Evolutionary conservation across 768 basidiomycete species (phyloP), one percentile per base, ranked within the genome.

Genomic region (Hericium coralloides): DNA sequence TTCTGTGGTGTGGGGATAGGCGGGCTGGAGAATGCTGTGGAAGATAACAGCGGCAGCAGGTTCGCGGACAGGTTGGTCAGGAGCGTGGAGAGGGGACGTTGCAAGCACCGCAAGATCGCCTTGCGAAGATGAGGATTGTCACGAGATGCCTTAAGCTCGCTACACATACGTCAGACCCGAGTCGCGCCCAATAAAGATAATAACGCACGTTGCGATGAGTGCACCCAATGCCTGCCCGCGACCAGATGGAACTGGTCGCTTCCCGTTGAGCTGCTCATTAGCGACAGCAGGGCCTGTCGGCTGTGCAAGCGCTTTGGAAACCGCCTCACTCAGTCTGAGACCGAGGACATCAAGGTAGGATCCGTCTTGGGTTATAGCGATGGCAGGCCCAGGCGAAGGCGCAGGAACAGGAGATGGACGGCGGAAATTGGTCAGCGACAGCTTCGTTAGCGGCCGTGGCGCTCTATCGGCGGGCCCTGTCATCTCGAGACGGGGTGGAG

Each of bases 311-410:
- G 88, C 84, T 70, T 80, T 88, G 55, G 87, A 86, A 14, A 89
- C 87, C 0, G 86, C 88, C 69, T 92, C 90, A 65, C 85, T 89
- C 48, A 92, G 74, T 66, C 86, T 89, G 55, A 90, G 74, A 62
- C 84, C 78, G 48, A 92, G 79, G 57, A 83, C 80, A 66, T 90
- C 85, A 54, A 91, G 75, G 70, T 90, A 92, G 12, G 87, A 87
- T 56, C 85, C 87, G 68, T 91, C 89, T 62, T 89, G 89, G 31
- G 85, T 71, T 36, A 84, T 77, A 8, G 80, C 74, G 3, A 74
- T 65, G 49, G 63, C 64, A 0, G 72, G 61, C 3, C 74, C 65
- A 15, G 70, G 60, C 4, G 72, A 63, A 17, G 62, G 61, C 0
- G 76, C 69, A 31, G 66, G 56, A 14, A 82, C 74, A 14, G 81